Percentiles rank a stretch among this genome's conserved stretches.
phyloP scores from a whole-genome alignment of 371 early-diverging fungal species.

The Lichtheimia corymbifera region DNA sequence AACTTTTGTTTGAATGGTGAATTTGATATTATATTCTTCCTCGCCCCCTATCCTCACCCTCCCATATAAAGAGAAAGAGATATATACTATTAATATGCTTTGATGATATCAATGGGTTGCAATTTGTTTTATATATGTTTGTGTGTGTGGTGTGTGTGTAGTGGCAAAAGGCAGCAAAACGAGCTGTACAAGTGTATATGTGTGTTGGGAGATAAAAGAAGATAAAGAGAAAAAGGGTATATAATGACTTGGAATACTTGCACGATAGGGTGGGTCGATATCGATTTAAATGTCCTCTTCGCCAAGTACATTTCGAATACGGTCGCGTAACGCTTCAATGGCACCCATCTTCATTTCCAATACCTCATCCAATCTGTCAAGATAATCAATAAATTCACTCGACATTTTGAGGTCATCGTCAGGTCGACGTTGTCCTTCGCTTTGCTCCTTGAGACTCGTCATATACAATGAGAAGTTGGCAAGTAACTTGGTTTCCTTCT shows the following conservation, averaged over 20 bases:
- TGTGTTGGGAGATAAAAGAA: neutral
- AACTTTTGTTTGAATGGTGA: conserved; percentile 14
- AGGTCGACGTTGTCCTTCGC: conserved; percentile 21
- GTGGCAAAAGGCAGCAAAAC: neutral
- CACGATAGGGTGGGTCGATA: neutral
- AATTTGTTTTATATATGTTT: neutral
- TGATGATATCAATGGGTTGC: too few species aligned
- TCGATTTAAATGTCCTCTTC: conserved; percentile 15
- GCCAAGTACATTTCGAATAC: conserved; percentile 22
- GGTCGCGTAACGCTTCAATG: conserved; percentile 42
- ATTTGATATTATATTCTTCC: neutral
- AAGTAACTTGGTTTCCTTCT: conserved; percentile 79
- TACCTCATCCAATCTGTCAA: conserved; percentile 52
- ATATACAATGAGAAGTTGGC: conserved; percentile 66
- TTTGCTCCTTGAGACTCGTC: conserved; percentile 29
- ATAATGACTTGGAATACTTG: neutral
- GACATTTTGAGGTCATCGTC: conserved; percentile 28
- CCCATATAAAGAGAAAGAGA: neutral
- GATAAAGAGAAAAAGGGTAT: neutral
- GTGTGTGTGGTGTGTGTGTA: neutral
- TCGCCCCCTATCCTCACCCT: neutral
- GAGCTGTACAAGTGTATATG: conserved; percentile 1
- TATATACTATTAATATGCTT: too few species aligned
- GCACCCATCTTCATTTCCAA: conserved; percentile 52
- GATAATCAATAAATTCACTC: conserved; percentile 43